phyloP scores from a whole-genome alignment of 2,329 filamentous ascomycete genomes.

The Neonectria faginata region DNA sequence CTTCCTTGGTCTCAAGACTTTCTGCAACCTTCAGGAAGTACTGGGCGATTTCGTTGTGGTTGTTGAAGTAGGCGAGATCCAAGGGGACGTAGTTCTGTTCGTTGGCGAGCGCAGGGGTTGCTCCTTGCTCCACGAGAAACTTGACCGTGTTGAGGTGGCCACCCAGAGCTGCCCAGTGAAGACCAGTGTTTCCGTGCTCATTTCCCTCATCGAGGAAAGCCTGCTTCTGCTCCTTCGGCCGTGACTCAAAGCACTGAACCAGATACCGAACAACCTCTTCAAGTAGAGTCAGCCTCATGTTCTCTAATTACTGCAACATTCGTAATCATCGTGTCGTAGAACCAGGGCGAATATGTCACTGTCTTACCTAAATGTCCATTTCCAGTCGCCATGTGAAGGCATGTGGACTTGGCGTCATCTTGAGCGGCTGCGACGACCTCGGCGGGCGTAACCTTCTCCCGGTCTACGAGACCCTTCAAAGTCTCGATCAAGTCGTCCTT shows the following conservation, averaged over 20 bases:
- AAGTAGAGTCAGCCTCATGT: conserved; percentile 19
- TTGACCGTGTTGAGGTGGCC: conserved; percentile 87
- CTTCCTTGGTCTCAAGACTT: conserved; percentile 61
- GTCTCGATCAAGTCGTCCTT: conserved; percentile 71
- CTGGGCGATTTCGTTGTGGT: conserved; percentile 73
- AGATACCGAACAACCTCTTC: conserved; percentile 60
- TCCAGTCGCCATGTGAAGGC: conserved; percentile 90
- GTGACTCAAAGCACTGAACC: conserved; percentile 56
- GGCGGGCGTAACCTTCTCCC: conserved; percentile 69
- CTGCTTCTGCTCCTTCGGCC: conserved; percentile 56
- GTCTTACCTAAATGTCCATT: conserved; percentile 84
- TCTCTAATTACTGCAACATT: neutral
- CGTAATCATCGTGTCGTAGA: accelerated
- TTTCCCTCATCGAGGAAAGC: conserved; percentile 78
- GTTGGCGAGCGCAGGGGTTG: conserved; percentile 83
- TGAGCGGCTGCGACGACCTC: conserved; percentile 76
- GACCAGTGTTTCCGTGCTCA: conserved; percentile 84
- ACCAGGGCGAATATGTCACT: accelerated
- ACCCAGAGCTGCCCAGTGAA: conserved; percentile 95
- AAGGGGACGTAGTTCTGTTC: conserved; percentile 84
- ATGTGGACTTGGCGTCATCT: conserved; percentile 82
- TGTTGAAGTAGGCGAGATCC: conserved; percentile 78
- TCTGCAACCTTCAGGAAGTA: conserved; percentile 66
- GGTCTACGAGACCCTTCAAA: conserved; percentile 70
- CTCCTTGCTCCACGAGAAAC: conserved; percentile 79